phyloP scores from a whole-genome alignment of 495 filamentous ascomycete genomes.

The Penicillium salamii region DNA sequence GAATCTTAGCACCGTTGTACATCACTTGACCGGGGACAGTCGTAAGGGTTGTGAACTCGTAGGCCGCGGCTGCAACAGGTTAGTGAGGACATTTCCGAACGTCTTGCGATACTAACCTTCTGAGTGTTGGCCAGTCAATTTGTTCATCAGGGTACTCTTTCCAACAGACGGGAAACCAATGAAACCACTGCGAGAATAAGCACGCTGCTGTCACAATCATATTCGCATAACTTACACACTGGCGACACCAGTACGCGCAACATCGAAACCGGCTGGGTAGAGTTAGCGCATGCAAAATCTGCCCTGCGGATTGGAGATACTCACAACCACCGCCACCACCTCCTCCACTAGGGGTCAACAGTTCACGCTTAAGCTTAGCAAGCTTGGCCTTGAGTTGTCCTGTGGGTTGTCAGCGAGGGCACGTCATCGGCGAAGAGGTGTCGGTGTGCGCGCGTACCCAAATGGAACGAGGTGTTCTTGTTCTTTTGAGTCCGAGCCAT shows the following conservation, averaged over 20 bases:
- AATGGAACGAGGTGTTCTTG: slow-evolving; percentile 87
- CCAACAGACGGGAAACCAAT: slow-evolving; percentile 93
- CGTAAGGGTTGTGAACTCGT: slow-evolving; percentile 97
- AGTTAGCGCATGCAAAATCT: slow-evolving; percentile 21
- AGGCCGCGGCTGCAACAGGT: slow-evolving; percentile 67
- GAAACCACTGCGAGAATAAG: slow-evolving; percentile 39
- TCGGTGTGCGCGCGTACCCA: slow-evolving; percentile 46
- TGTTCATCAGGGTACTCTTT: slow-evolving; percentile 96
- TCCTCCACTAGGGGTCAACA: slow-evolving; percentile 77
- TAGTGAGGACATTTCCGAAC: slow-evolving; percentile 14
- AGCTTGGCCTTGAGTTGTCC: slow-evolving; percentile 98
- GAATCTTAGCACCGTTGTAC: slow-evolving; percentile 96
- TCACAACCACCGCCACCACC: slow-evolving; percentile 75
- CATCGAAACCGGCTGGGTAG: slow-evolving; percentile 81
- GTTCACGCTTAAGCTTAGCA: slow-evolving; percentile 93
- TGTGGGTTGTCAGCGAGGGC: slow-evolving; percentile 31
- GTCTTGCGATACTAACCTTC: slow-evolving; percentile 54
- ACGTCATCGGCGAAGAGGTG: slow-evolving; percentile 1
- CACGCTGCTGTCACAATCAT: background rate
- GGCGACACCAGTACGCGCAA: slow-evolving; percentile 95
- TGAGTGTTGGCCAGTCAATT: slow-evolving; percentile 91
- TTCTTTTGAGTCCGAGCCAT: slow-evolving; percentile 98
- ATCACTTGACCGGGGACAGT: slow-evolving; percentile 94
- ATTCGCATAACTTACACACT: slow-evolving; percentile 68
- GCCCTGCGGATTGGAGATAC: slow-evolving; percentile 15